Evolutionary conservation across 352 stramenopile species (phyloP).

Genomic region (Phytopythium boreale): DNA sequence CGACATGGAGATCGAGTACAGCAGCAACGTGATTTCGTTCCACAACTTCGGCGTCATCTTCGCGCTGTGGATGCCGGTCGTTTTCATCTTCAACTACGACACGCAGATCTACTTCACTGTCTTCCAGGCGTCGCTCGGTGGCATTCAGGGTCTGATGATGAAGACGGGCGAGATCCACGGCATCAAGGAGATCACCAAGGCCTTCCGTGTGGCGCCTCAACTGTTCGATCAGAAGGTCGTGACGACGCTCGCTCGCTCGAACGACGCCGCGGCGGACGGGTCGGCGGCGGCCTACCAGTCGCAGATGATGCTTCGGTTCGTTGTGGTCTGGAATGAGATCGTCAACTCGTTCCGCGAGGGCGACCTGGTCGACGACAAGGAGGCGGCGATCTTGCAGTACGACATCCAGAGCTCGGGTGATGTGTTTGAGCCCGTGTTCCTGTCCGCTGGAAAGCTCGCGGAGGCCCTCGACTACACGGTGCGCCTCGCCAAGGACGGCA

Average conservation of each 20-base stretch:
- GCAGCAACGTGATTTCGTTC: constrained; percentile 58
- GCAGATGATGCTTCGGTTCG: constrained; percentile 78
- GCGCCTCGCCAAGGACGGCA: constrained; percentile 58
- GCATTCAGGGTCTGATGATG: constrained; percentile 54
- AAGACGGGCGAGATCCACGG: constrained; percentile 71
- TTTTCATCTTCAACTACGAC: constrained; percentile 81
- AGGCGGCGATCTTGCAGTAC: constrained; percentile 68
- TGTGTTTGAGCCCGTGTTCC: constrained; percentile 77
- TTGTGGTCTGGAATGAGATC: constrained; percentile 79
- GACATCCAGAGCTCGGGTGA: constrained; percentile 69
- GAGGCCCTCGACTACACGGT: constrained; percentile 64
- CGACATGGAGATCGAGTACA: constrained; percentile 59
- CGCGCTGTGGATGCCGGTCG: constrained; percentile 58
- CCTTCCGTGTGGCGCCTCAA: constrained; percentile 59
- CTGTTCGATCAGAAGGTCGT: constrained; percentile 76
- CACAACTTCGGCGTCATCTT: constrained; percentile 65
- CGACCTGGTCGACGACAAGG: constrained; percentile 72
- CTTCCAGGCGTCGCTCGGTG: constrained; percentile 58
- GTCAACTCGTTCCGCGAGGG: constrained; percentile 77
- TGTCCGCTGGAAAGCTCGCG: constrained; percentile 67
- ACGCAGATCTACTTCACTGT: constrained; percentile 80
- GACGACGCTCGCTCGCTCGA: constrained; percentile 54
- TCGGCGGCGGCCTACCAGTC: constrained; percentile 51
- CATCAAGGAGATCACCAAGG: constrained; percentile 64
- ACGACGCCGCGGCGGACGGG: constrained; percentile 41